Conservation (phyloP, 1,284 basidiomycete species). For the Leccinum angustisporum region DNA sequence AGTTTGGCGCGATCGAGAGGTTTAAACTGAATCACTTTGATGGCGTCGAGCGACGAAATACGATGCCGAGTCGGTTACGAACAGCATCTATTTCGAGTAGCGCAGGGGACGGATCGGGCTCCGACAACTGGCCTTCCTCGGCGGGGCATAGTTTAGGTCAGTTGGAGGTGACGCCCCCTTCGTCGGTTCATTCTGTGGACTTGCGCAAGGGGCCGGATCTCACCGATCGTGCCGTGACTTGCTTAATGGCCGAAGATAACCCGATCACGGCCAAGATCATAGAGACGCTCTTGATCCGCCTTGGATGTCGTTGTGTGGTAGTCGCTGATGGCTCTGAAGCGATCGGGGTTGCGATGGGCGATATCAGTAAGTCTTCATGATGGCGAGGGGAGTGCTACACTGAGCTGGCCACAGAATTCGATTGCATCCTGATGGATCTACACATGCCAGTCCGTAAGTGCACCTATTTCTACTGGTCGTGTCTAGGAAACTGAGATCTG, state of each 20-base stretch:
- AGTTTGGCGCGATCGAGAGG: conserved; percentile 80
- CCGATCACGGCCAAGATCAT: conserved; percentile 96
- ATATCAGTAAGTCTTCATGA: conserved; percentile 71
- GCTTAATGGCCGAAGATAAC: conserved; percentile 95
- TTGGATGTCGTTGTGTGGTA: conserved; percentile 92
- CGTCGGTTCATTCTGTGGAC: conserved; percentile 78
- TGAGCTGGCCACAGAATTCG: conserved; percentile 61
- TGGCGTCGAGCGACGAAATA: conserved; percentile 73
- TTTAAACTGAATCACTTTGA: conserved; percentile 83
- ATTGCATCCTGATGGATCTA: conserved; percentile 87
- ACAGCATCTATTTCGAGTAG: conserved; percentile 83
- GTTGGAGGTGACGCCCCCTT: conserved; percentile 64
- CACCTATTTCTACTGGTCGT: neutral
- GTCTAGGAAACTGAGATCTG: conserved; percentile 5
- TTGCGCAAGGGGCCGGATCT: conserved; percentile 68
- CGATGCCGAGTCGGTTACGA: conserved; percentile 84
- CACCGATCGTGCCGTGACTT: conserved; percentile 80
- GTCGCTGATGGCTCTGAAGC: conserved; percentile 97
- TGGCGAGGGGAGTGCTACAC: conserved; percentile 5
- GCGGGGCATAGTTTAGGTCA: conserved; percentile 52
- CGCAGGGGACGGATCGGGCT: conserved; percentile 71
- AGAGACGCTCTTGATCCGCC: conserved; percentile 86
- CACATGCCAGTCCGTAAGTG: conserved; percentile 86
- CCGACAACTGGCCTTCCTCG: conserved; percentile 70
- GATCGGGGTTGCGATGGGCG: conserved; percentile 94